Evolutionary conservation across 345 rosid genomes (phyloP).

Genomic region (Kandelia obovata): DNA sequence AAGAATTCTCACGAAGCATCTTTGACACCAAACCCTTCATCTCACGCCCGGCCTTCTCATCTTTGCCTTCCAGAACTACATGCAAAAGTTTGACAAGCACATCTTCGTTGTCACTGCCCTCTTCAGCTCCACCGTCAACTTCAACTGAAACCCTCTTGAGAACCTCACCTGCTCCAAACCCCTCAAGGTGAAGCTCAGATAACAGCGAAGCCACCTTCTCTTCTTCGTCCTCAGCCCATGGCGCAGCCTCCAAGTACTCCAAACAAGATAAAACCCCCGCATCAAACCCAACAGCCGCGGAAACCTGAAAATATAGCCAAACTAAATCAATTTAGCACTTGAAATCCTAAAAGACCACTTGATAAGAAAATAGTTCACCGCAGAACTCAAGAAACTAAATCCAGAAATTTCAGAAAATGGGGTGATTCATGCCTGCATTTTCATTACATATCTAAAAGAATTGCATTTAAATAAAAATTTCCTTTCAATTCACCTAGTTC

Average conservation of each 20-base stretch:
- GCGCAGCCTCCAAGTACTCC: slow-evolving; percentile 98
- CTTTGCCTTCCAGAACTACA: slow-evolving; percentile 94
- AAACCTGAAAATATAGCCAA: slow-evolving; percentile 51
- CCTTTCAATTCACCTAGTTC: slow-evolving; percentile 6
- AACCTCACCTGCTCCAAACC: slow-evolving; percentile 90
- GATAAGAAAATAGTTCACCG: background rate
- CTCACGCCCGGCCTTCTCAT: slow-evolving; percentile 96
- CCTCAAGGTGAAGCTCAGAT: slow-evolving; percentile 83
- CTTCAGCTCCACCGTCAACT: slow-evolving; percentile 49
- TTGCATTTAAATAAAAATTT: background rate
- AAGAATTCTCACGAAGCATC: slow-evolving; percentile 93
- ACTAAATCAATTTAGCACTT: slow-evolving; percentile 11
- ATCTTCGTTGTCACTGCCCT: slow-evolving; percentile 50
- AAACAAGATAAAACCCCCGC: slow-evolving; percentile 93
- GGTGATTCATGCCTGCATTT: background rate
- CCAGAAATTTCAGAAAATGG: background rate
- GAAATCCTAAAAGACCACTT: slow-evolving; percentile 1
- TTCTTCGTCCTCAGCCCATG: slow-evolving; percentile 99
- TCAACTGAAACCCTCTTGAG: slow-evolving; percentile 86
- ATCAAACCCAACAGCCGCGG: slow-evolving; percentile 93
- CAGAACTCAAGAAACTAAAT: background rate
- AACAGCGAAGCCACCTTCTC: slow-evolving; percentile 78
- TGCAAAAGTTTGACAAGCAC: slow-evolving; percentile 82
- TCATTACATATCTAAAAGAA: too few relatives aligned
- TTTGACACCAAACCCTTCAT: slow-evolving; percentile 89